phyloP scores from a whole-genome alignment of 495 filamentous ascomycete species.

The Talaromyces trachyspermus region DNA sequence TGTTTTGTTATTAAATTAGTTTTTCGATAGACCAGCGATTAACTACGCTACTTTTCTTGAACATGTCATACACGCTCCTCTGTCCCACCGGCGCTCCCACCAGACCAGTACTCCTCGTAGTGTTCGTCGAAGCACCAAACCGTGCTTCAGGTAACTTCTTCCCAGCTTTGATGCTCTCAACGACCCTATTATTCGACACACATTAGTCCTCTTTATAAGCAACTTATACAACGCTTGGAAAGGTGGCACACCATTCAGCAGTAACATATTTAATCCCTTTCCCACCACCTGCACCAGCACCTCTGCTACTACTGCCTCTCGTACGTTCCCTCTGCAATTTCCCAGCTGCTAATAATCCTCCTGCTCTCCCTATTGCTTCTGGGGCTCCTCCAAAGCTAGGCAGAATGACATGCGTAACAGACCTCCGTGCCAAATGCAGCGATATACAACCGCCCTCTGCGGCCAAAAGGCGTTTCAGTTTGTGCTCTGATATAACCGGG shows the following conservation, averaged over 20 bases:
- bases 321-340: slow-evolving; percentile 87
- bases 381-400: too few relatives aligned
- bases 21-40: not conserved
- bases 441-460: slow-evolving; percentile 64
- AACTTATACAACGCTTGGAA: slow-evolving; percentile 6
- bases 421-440: slow-evolving; percentile 57
- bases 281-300: too few relatives aligned
- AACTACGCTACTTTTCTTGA: not conserved
- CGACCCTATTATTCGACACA: slow-evolving; percentile 39
- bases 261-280: slow-evolving; percentile 70
- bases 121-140: slow-evolving; percentile 47
- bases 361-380: slow-evolving; percentile 12
- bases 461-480: slow-evolving; percentile 69
- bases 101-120: not conserved
- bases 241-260: slow-evolving; percentile 64
- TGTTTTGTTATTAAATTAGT: not conserved
- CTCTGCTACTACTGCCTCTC: too few relatives aligned
- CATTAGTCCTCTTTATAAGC: not conserved
- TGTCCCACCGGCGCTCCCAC: slow-evolving; percentile 26
- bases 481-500: slow-evolving; percentile 77
- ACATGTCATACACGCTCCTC: slow-evolving; percentile 41
- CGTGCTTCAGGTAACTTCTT: slow-evolving; percentile 66
- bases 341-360: slow-evolving; percentile 49
- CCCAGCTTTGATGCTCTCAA: slow-evolving; percentile 71
- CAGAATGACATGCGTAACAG: slow-evolving; percentile 83